Evolutionary conservation across 169 alveolate genomes (phyloP), one percentile per base, ranked within the genome.

Genomic region (Plasmodium blacklocki): DNA sequence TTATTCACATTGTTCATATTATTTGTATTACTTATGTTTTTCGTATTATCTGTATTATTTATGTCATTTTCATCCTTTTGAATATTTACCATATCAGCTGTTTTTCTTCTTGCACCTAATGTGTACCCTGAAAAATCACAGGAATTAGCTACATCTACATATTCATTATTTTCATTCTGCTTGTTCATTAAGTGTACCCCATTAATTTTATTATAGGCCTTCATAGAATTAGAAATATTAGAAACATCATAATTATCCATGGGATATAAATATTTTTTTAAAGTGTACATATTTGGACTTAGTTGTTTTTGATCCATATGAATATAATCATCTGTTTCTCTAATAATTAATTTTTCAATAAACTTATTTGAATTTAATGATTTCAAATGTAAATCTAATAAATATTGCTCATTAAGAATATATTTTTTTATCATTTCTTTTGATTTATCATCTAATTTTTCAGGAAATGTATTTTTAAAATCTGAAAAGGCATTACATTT

Each of bases 351-450:
- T 11, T 70, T 15, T 85, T 78, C 73, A 56, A 87, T 68, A 76
- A 76, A 64, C 15, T 43, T 60, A n/a, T 70, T 71, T 26, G 89
- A 86, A 45, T 88, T 63, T 56, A 88, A 62, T 59, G 93, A 60
- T 58, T 88, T 62, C 60, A 92, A 83, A 68, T 92, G 92, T 50
- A 92, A 29, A 88, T 93, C 78, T 63, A 88, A 64, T 15, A 93
- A 72, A 50, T 80, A 71, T 87, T 89, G 66, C 71, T 93, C 93
- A 89, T 90, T 60, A 26, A 89, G 56, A 0, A 72, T 56, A 71
- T 86, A 86, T 56, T 89, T 89, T 70, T 89, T 74, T 18, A 83
- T 66, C 73, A 76, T 50, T 73, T 89, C 93, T 62, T 89, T 63
- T 6, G 88, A 78, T 59, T 83, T 88, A 50, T 83, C 89, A 60